Conservation (phyloP, 2,329 filamentous ascomycete genomes). For the Sclerotinia trifoliorum region DNA sequence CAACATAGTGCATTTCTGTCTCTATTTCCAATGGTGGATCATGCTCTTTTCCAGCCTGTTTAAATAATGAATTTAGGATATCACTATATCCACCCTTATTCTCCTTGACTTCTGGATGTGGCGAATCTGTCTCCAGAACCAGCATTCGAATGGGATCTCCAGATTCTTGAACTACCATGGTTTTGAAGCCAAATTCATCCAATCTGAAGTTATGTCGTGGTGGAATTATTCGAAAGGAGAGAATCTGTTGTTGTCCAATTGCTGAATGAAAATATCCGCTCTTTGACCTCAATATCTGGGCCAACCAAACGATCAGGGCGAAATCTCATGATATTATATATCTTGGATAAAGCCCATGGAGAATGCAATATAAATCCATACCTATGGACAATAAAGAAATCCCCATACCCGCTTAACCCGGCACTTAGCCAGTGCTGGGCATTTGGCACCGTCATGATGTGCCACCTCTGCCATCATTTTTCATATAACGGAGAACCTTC, state of each 20-base stretch:
- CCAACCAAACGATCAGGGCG: not conserved
- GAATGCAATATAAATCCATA: not conserved
- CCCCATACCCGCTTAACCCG: not conserved
- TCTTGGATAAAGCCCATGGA: not conserved
- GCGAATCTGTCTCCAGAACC: conserved; percentile 58
- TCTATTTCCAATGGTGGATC: conserved; percentile 54
- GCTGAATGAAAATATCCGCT: not conserved
- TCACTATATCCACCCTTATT: conserved; percentile 54
- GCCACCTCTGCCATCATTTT: not conserved
- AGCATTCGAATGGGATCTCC: conserved; percentile 43
- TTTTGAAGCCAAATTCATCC: not conserved
- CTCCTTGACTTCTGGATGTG: conserved; percentile 51
- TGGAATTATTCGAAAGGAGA: not conserved
- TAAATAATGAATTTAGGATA: conserved; percentile 53
- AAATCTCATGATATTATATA: not conserved
- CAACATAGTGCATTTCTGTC: conserved; percentile 55
- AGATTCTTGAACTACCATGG: not conserved
- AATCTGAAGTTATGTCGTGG: not conserved
- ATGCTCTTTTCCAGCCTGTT: conserved; percentile 51
- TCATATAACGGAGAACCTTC: not conserved
- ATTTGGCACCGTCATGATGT: not conserved
- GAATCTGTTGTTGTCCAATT: no score
- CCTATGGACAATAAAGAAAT: not conserved
- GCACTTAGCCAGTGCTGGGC: not conserved
- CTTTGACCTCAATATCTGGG: not conserved